Conservation (phyloP, 345 rosid genomes). For the Euclidium syriacum region DNA sequence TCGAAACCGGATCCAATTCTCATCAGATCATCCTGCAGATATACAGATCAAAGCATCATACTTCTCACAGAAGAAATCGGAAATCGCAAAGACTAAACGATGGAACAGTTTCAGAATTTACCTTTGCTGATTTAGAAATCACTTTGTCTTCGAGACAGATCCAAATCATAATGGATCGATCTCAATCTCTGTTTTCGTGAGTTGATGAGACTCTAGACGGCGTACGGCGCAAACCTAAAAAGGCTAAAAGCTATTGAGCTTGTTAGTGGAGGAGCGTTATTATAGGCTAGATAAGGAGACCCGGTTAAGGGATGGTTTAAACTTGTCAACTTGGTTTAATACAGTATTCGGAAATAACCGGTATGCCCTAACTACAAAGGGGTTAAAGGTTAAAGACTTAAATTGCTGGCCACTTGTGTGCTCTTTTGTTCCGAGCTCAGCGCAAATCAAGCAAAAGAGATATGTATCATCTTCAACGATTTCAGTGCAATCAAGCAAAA, state of each 20-base stretch:
- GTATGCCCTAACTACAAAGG: too few relatives aligned
- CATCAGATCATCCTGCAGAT: neutral
- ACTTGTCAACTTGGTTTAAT: neutral
- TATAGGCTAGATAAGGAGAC: neutral
- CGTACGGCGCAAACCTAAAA: slow-evolving; percentile 4
- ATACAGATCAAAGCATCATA: neutral
- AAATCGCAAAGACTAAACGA: neutral
- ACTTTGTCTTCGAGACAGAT: neutral
- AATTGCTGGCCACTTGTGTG: too few relatives aligned
- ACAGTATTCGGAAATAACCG: neutral
- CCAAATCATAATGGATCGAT: neutral
- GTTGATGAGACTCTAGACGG: neutral
- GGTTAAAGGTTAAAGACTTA: too few relatives aligned
- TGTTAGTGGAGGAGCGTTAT: neutral
- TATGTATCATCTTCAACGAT: too few relatives aligned
- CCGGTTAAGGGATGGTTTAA: neutral
- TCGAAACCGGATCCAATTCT: too few relatives aligned
- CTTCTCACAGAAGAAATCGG: too few relatives aligned
- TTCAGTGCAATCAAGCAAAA: too few relatives aligned
- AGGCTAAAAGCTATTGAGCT: too few relatives aligned
- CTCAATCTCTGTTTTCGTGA: slow-evolving; percentile 1
- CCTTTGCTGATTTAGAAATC: neutral
- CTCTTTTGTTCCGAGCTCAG: too few relatives aligned
- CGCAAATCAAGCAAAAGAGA: too few relatives aligned
- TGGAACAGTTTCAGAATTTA: neutral